phyloP scores from a whole-genome alignment of 1,284 basidiomycete genomes.

The Marasmius fiardii region DNA sequence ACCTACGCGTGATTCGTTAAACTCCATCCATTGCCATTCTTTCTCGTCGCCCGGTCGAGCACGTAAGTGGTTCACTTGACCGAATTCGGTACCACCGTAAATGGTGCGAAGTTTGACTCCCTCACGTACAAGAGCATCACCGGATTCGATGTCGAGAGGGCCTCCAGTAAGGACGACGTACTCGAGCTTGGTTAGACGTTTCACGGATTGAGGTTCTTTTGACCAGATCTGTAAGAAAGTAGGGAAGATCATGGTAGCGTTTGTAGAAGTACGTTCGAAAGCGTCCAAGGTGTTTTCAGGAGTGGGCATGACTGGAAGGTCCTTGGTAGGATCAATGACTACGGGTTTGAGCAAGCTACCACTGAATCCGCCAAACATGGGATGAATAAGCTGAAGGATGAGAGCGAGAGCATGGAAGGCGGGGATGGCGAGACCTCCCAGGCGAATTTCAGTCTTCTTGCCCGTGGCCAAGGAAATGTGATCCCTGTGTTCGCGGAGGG shows the following conservation, averaged over 20 bases:
- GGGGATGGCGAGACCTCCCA: slow-evolving; percentile 5
- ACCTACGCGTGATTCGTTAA: slow-evolving; percentile 15
- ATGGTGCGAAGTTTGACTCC: slow-evolving; percentile 25
- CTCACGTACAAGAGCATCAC: slow-evolving; percentile 22
- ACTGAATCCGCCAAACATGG: slow-evolving; percentile 22
- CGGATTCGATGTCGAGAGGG: neutral
- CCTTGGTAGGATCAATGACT: slow-evolving; percentile 20
- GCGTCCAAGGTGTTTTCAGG: slow-evolving; percentile 31
- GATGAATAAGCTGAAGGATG: slow-evolving; percentile 15
- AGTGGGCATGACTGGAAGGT: slow-evolving; percentile 27
- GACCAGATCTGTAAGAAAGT: slow-evolving; percentile 34
- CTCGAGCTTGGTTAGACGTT: slow-evolving; percentile 17
- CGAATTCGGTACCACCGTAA: slow-evolving; percentile 33
- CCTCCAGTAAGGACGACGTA: slow-evolving; percentile 17
- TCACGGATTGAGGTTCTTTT: slow-evolving; percentile 22
- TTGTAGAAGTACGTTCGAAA: slow-evolving; percentile 22
- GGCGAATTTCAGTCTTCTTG: neutral
- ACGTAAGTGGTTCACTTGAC: slow-evolving; percentile 9
- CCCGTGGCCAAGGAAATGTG: neutral
- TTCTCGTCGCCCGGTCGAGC: slow-evolving; percentile 14
- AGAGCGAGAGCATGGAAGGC: slow-evolving; percentile 9
- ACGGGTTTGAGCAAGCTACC: slow-evolving; percentile 28
- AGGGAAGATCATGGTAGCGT: slow-evolving; percentile 30
- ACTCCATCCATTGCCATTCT: slow-evolving; percentile 27
- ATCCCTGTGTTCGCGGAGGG: neutral